Percentiles rank a stretch among this genome's conserved stretches.
Conservation (phyloP, 2,329 filamentous ascomycete genomes). For the Epicoccum nigrum region DNA sequence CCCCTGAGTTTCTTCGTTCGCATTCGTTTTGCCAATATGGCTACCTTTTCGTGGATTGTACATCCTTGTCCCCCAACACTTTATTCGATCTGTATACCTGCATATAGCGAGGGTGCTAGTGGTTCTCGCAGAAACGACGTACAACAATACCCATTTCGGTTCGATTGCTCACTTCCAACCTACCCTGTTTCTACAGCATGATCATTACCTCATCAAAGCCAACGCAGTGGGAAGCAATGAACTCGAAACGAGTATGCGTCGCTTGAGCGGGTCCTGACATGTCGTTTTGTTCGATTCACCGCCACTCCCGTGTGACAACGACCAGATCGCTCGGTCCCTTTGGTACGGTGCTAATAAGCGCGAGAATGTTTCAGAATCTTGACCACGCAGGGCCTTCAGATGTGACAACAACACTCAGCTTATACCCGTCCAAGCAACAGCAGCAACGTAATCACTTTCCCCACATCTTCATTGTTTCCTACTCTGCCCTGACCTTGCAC, state of each 20-base stretch:
- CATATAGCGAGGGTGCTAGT: slow-evolving; percentile 20
- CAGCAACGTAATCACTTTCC: not conserved
- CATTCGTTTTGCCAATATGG: slow-evolving; percentile 17
- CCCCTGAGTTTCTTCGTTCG: slow-evolving; percentile 17
- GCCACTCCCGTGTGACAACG: slow-evolving; percentile 21
- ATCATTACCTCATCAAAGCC: not conserved
- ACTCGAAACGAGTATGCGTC: not conserved
- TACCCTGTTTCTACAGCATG: slow-evolving; percentile 1
- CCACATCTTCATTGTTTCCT: not conserved
- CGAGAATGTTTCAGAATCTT: not conserved
- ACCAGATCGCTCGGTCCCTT: not conserved
- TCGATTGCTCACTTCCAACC: not conserved
- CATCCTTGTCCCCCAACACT: slow-evolving; percentile 1
- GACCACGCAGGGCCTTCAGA: not conserved
- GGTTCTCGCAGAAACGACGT: slow-evolving; percentile 10
- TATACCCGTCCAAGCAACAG: not conserved
- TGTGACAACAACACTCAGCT: not conserved
- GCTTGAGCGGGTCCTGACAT: slow-evolving; percentile 1
- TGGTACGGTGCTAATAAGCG: not conserved
- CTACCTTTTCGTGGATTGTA: slow-evolving; percentile 10
- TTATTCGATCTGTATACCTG: slow-evolving; percentile 12
- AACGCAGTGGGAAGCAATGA: slow-evolving; percentile 7
- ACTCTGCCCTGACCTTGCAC: too few species aligned
- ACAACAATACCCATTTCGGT: slow-evolving; percentile 20
- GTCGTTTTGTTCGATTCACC: slow-evolving; percentile 12